Evolutionary conservation across 805 yeast species (phyloP), one percentile per base, ranked within the genome.

Genomic region (Metschnikowia shivogae): DNA sequence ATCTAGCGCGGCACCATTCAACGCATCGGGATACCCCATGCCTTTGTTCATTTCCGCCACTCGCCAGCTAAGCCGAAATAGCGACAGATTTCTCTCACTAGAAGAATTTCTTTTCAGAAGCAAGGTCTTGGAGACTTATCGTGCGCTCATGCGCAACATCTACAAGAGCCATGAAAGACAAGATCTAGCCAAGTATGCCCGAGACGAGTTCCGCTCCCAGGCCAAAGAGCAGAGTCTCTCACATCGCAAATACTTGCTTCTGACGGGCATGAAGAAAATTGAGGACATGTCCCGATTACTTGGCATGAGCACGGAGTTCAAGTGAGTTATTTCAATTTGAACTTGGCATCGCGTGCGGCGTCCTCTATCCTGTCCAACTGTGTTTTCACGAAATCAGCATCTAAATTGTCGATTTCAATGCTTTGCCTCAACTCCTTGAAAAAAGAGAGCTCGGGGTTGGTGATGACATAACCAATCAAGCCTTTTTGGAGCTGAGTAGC

Each of bases 31-130:
- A 37, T n/a, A 20, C 14, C 7, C 19, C 6, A 37, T 37, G 40
- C 20, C 10, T 5, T 37, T 9, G n/a, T 10, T 37, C 4, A 20
- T 29, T 12, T 37, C 34, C 9, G 40, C 40, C 19, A 32, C 27
- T n/a, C 40, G 40, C 13, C 34, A 37, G 11, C 27, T 29, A 4
- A 37, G 40, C 40, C 26, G 26, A 20, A 22, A 22, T 2, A 7
- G 26, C 3, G 26, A 7, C 8, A 43, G 39, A 22, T 36, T 48
- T 36, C 42, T 67, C 17, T 55, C 70, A 5, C 53, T 71, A 5
- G 74, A 71, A 35, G 75, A 71, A 45, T 71, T 71, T 45, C 42
- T 71, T 29, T 70, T 71, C 42, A 60, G 74, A 13, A 64, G 58
- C 37, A 62, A 62, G 44, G 60, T 71, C 12, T 53, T 58, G n/a